Percentiles rank a stretch among this genome's conserved stretches.
Evolutionary conservation across 2,329 filamentous ascomycete genomes (phyloP).

Genomic region (Verticillium dahliae): DNA sequence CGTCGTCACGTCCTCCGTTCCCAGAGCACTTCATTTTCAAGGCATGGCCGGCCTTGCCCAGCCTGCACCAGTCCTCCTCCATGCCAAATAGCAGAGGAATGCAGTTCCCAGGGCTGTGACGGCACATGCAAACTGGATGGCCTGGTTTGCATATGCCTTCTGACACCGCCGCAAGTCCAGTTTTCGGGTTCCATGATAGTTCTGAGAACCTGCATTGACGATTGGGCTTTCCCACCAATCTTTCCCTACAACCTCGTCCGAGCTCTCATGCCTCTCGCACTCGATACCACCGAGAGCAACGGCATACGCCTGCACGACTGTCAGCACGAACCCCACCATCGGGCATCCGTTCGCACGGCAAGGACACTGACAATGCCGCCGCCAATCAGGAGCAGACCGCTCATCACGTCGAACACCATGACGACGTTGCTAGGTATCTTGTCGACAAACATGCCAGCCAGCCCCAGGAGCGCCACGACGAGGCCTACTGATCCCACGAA

Average conservation of each 20-base stretch:
- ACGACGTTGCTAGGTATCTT: conserved; percentile 4
- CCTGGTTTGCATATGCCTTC: conserved; percentile 6
- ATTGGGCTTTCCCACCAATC: background rate
- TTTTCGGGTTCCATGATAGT: background rate
- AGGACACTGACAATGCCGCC: conserved; percentile 8
- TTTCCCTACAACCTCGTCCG: fast-evolving
- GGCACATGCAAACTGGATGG: conserved; percentile 7
- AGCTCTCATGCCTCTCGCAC: background rate
- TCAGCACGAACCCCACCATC: background rate
- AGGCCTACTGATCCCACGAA: conserved; percentile 8
- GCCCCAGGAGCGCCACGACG: conserved; percentile 1
- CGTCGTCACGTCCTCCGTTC: background rate
- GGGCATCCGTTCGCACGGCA: too few species aligned
- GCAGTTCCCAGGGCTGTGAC: conserved; percentile 3
- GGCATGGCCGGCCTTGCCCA: background rate
- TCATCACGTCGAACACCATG: conserved; percentile 5
- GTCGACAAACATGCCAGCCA: conserved; percentile 4
- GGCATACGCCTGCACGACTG: conserved; percentile 1
- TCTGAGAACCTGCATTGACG: background rate
- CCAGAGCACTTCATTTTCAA: background rate
- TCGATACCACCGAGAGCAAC: conserved; percentile 4
- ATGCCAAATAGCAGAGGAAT: conserved; percentile 4
- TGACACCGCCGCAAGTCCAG: conserved; percentile 2
- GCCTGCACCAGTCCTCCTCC: conserved; percentile 4
- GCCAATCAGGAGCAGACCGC: conserved; percentile 5